Conservation (phyloP, 2,329 filamentous ascomycete genomes). For the Fusarium chlamydosporum region DNA sequence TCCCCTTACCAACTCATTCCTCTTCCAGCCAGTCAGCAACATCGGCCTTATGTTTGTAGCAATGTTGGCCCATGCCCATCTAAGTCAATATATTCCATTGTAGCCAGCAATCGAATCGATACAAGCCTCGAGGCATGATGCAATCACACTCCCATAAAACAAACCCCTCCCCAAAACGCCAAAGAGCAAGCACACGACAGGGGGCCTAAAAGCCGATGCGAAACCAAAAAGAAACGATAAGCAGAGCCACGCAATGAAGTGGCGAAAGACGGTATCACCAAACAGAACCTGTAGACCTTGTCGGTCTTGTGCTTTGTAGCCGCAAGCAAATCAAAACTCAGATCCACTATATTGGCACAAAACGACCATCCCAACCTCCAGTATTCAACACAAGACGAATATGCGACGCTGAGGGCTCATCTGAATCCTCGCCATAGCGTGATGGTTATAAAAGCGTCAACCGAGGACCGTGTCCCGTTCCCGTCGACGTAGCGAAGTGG, state of each 20-base stretch:
- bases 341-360: constrained; percentile 9
- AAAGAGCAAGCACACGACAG: constrained; percentile 25
- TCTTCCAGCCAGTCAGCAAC: constrained; percentile 24
- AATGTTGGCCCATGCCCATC: constrained; percentile 8
- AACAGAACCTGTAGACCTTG: constrained; percentile 17
- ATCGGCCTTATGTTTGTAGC: constrained; percentile 8
- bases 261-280: constrained; percentile 15
- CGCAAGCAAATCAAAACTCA: constrained; percentile 4
- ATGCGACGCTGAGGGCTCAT: constrained; percentile 2
- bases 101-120: constrained; percentile 18
- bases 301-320: constrained; percentile 7
- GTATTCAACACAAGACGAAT: not conserved
- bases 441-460: not conserved
- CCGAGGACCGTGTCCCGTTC: constrained; percentile 1
- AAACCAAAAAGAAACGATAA: constrained; percentile 14
- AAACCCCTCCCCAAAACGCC: constrained; percentile 29
- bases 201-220: constrained; percentile 27
- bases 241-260: constrained; percentile 4
- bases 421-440: not conserved
- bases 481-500: not conserved
- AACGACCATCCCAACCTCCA: not conserved
- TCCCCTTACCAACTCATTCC: constrained; percentile 11
- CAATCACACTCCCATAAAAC: constrained; percentile 20
- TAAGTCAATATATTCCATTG: constrained; percentile 31
- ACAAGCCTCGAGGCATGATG: constrained; percentile 10